Conservation (phyloP, 1,139 yeast genomes). For the Geotrichum restrictum region DNA sequence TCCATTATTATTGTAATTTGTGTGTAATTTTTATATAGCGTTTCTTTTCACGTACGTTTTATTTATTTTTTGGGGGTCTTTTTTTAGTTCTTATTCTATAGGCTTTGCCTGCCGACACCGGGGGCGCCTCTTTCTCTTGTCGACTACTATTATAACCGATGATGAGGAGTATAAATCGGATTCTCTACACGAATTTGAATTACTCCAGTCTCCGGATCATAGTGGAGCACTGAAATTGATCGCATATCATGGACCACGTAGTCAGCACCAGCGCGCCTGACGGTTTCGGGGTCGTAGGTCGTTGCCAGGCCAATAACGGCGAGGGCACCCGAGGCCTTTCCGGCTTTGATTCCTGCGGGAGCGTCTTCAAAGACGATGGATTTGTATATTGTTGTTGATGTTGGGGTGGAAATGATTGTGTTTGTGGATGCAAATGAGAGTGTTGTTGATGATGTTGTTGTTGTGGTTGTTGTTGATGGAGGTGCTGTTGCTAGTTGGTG, state of each 20-base stretch:
- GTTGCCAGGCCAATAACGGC: constrained; percentile 79
- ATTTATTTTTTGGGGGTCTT: no score
- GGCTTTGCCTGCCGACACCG: no score
- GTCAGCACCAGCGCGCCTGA: constrained; percentile 73
- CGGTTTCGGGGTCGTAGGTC: constrained; percentile 65
- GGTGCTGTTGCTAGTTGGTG: no score
- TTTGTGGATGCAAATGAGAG: background rate
- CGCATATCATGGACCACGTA: constrained; percentile 62
- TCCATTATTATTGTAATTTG: no score
- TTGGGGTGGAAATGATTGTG: constrained; percentile 39
- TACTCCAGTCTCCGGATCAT: constrained; percentile 7
- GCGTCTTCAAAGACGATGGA: constrained; percentile 79
- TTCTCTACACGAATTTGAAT: constrained; percentile 7
- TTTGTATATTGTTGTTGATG: constrained; percentile 39
- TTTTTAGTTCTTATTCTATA: no score
- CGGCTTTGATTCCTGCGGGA: constrained; percentile 82
- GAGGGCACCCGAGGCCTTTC: constrained; percentile 74
- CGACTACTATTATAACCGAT: no score
- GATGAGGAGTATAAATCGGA: constrained; percentile 13
- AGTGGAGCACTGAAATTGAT: background rate
- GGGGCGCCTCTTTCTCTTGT: no score
- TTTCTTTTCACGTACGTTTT: no score
- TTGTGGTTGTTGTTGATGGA: background rate
- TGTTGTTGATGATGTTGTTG: background rate
- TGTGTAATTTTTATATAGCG: no score